Evolutionary conservation across 1,284 basidiomycete genomes (phyloP).

Genomic region (Wolfiporia cocos): DNA sequence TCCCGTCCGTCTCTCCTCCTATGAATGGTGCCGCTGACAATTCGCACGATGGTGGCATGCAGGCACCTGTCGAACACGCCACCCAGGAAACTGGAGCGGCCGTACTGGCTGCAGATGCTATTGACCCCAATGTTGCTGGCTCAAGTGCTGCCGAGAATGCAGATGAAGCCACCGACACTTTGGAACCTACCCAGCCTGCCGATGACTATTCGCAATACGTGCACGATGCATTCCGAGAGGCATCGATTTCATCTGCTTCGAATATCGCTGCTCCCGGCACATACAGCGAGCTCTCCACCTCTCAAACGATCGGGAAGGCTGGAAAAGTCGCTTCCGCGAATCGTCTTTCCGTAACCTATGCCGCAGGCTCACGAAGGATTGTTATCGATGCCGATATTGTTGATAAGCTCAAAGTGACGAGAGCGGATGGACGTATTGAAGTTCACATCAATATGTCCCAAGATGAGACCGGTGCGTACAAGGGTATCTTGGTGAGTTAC

Average conservation of each 20-base stretch:
- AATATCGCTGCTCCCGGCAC: constrained; percentile 7
- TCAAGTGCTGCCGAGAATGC: too few species aligned
- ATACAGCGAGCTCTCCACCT: constrained; percentile 7
- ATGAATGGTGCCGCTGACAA: constrained; percentile 12
- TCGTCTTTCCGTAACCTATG: constrained; percentile 92
- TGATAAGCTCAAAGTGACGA: constrained; percentile 73
- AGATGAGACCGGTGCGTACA: constrained; percentile 50
- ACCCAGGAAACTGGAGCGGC: constrained; percentile 12
- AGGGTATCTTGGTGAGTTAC: constrained; percentile 71
- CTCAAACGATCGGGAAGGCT: constrained; percentile 12
- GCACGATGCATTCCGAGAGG: constrained; percentile 6
- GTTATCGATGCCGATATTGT: constrained; percentile 88
- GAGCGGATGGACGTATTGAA: constrained; percentile 83
- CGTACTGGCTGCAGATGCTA: constrained; percentile 33
- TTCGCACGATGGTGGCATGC: constrained; percentile 16
- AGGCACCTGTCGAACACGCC: constrained; percentile 12
- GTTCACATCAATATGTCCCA: constrained; percentile 59
- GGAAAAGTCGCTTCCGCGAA: constrained; percentile 58
- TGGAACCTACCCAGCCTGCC: constrained; percentile 12
- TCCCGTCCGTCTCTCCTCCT: constrained; percentile 26
- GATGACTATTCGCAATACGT: constrained; percentile 7
- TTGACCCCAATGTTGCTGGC: too few species aligned
- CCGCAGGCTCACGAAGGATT: constrained; percentile 79
- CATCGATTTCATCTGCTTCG: constrained; percentile 1
- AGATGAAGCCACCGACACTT: too few species aligned